phyloP scores from a whole-genome alignment of 257 asterid genomes.

The Hygrophila difformis region DNA sequence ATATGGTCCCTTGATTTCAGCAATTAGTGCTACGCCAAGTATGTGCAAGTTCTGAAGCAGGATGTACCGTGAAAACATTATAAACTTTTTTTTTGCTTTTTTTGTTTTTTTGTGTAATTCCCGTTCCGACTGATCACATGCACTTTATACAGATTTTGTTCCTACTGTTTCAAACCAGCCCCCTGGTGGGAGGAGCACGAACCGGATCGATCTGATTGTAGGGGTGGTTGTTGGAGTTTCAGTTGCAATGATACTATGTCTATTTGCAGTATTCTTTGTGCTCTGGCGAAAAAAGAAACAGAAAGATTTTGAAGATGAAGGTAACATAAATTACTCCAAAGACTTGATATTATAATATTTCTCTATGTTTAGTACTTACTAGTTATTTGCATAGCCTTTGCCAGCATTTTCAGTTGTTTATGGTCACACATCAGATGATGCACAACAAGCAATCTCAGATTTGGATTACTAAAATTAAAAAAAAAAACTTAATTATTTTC shows the following conservation, averaged over 20 bases:
- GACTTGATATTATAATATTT: not conserved
- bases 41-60: constrained; percentile 5
- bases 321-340: constrained; percentile 25
- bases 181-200: constrained; percentile 32
- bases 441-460: too few relatives aligned
- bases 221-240: constrained; percentile 46
- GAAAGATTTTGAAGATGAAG: constrained; percentile 39
- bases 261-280: constrained; percentile 23
- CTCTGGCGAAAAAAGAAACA: constrained; percentile 34
- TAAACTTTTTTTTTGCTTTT: too few relatives aligned
- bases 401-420: not conserved
- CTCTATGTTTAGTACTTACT: too few relatives aligned
- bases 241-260: constrained; percentile 27
- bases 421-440: not conserved
- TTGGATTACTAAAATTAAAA: too few relatives aligned
- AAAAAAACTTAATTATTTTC: not conserved
- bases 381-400: too few relatives aligned
- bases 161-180: constrained; percentile 46
- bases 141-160: constrained; percentile 41
- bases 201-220: constrained; percentile 45
- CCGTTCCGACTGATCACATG: not conserved
- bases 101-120: too few relatives aligned
- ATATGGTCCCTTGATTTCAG: constrained; percentile 72
- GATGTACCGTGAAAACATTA: not conserved
- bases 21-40: constrained; percentile 67